Base-by-base conservation (phyloP, 257 asterid genomes). In the Jacaranda mimosifolia region DNA sequence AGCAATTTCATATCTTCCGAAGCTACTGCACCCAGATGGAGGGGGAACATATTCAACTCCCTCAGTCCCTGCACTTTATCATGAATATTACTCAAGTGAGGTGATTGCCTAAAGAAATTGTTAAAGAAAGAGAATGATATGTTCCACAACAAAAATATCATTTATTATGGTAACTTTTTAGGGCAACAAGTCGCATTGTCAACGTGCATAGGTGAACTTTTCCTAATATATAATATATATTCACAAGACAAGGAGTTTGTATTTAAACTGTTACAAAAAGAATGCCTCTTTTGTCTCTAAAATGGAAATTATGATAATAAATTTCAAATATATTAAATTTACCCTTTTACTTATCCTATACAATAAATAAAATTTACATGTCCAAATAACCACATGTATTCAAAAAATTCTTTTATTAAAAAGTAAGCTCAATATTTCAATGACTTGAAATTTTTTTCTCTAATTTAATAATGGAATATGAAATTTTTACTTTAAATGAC, bases 61-160 rank as follows among this genome's bases (percentile, higher is more conserved):
- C 88, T 95, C 99, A 66, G 90, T 93, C 97, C 99, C 99, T 93
- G 99, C 99, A 95, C 99, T 94, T 92, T 85, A 86, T 83, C 82
- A 86, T 74, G 58, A 83, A 83, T 70, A 79, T 55, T 62, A 75
- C 81, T 66, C 88, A 85, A 71, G 69, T 88, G 58, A 82, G 82
- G 68, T 79, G 58, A 73, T 79, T 45, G 58, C 63, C 21, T 38
- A 9, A 21, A 46, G 71, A 35, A n/a, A 10, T 26, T 46, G 70
- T 8, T 43, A 63, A 74, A 77, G 21, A 4, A 35, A 17, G 21
- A 39, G 59, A 77, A 11, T 52, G 38, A 73, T 35, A 36, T n/a
- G 38, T 49, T 64, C 56, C 32, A 62, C 52, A 32, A 32, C 7
- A 68, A 45, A 62, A 13, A 10, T 63, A 63, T 73, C 51, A n/a